Percentiles rank a stretch among this genome's conserved stretches.
Conservation (phyloP, 164 flowering plant species). For the Euptelea pleiosperma region DNA sequence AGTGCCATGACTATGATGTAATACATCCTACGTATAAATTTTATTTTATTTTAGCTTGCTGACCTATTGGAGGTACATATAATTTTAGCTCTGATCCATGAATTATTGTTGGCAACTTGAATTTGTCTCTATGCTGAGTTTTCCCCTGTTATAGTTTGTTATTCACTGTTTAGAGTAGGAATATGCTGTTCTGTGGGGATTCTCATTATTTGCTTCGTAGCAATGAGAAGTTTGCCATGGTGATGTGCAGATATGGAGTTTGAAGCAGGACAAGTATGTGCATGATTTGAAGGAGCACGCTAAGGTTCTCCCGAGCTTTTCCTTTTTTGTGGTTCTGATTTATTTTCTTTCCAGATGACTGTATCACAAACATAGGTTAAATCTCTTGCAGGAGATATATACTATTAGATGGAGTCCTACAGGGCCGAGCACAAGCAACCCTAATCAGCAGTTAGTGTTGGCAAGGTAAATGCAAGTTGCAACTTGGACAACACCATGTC, state of each 20-base stretch:
- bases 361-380: background rate
- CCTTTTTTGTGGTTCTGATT: background rate
- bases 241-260: constrained; percentile 96
- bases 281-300: constrained; percentile 83
- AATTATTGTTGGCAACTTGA: background rate
- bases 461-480: constrained; percentile 58
- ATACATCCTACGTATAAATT: background rate
- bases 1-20: background rate
- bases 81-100: background rate
- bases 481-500: background rate
- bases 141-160: background rate
- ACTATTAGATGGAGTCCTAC: constrained; percentile 98
- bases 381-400: constrained; percentile 78
- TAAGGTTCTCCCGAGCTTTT: constrained; percentile 45
- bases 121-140: background rate
- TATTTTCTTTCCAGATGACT: background rate
- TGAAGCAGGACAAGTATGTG: constrained; percentile 77
- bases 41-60: too few species aligned
- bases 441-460: constrained; percentile 72
- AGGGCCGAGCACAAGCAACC: constrained; percentile 86
- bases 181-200: constrained; percentile 2
- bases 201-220: background rate
- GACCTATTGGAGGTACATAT: too few species aligned
- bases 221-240: background rate
- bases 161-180: background rate